phyloP scores from a whole-genome alignment of 148 eudicot species.

The Beta vulgaris region DNA sequence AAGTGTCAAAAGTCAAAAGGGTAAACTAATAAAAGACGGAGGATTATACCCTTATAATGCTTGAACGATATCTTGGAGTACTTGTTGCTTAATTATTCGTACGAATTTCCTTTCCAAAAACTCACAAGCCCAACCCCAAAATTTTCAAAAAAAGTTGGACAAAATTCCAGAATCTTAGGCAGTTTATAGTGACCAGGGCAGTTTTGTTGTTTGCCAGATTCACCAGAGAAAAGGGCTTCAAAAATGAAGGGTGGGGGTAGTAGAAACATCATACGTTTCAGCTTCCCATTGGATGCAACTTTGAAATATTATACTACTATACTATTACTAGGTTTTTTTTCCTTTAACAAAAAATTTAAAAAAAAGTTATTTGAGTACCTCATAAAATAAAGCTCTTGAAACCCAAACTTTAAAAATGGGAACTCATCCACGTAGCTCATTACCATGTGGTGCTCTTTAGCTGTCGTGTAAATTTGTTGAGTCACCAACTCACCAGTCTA shows the following conservation, averaged over 20 bases:
- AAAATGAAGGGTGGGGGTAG: not conserved
- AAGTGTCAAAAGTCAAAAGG: too few relatives aligned
- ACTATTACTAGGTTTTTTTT: too few relatives aligned
- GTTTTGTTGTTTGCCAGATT: not conserved
- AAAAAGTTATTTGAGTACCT: too few relatives aligned
- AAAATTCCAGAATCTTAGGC: constrained; percentile 16
- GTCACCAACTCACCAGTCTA: too few relatives aligned
- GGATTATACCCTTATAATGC: too few relatives aligned
- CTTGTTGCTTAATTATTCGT: too few relatives aligned
- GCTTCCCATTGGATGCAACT: not conserved
- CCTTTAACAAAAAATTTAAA: too few relatives aligned
- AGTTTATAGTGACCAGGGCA: not conserved
- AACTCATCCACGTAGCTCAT: constrained; percentile 5
- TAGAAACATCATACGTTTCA: constrained; percentile 20
- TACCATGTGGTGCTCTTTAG: constrained; percentile 8
- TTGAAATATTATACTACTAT: too few relatives aligned
- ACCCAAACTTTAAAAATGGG: not conserved
- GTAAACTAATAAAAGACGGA: too few relatives aligned
- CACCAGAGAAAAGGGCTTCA: constrained; percentile 9
- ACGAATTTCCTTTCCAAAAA: too few relatives aligned
- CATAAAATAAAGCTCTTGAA: too few relatives aligned
- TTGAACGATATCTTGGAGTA: too few relatives aligned
- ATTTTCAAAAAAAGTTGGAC: not conserved
- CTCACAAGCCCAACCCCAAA: not conserved
- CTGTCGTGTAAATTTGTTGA: constrained; percentile 14